Percentiles rank a stretch among this genome's conserved stretches.
These are phyloP conservation scores for Apiotrichum sp. DNA, from an alignment of 1,284 basidiomycete species.

Conservation along the genomic window DNA sequence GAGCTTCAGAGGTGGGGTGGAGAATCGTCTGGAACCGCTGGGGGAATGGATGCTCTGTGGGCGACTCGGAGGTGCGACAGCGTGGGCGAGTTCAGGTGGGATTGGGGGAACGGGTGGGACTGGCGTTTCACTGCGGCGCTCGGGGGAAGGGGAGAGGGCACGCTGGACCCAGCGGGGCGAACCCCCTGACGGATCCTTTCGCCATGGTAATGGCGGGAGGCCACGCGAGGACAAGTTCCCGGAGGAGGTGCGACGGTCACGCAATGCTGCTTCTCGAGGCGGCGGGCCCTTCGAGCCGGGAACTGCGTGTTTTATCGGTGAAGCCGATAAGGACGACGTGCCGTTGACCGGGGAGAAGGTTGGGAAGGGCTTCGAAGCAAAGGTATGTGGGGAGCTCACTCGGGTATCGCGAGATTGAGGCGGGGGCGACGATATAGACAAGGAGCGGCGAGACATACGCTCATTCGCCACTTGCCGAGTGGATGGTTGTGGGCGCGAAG, in stretches of 20 bases:
- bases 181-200: conserved; percentile 2
- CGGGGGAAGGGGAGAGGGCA: conserved; percentile 1
- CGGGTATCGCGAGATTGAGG: too few species aligned
- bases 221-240: neutral
- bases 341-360: neutral
- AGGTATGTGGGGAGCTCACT: too few species aligned
- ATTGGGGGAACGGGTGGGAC: neutral
- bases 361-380: neutral
- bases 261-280: neutral
- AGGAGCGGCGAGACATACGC: too few species aligned
- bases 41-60: neutral
- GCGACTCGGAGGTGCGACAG: neutral
- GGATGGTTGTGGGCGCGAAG: too few species aligned
- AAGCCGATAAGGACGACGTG: neutral
- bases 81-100: neutral
- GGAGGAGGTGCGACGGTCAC: neutral
- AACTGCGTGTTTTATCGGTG: neutral
- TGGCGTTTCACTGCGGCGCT: neutral
- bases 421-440: too few species aligned
- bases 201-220: conserved; percentile 13
- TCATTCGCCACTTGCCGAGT: too few species aligned
- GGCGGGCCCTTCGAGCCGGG: neutral
- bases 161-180: conserved; percentile 12
- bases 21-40: neutral
- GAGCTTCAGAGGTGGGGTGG: neutral